phyloP scores from a whole-genome alignment of 179 eudicot species.

The Corrigiola litoralis region DNA sequence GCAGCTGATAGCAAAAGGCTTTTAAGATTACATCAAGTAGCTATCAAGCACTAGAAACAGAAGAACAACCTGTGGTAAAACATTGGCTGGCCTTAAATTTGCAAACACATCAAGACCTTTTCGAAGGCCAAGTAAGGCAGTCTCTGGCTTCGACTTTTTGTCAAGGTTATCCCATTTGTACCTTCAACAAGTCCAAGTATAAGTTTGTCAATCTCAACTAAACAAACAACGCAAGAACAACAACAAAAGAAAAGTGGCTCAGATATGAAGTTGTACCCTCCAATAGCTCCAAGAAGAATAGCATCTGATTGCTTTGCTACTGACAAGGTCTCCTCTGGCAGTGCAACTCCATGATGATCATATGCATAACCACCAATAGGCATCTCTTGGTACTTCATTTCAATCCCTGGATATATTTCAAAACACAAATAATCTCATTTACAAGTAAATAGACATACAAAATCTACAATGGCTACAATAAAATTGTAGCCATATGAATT shows the following conservation, averaged over 20 bases:
- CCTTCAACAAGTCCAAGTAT: constrained; percentile 32
- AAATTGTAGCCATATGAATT: too few species aligned
- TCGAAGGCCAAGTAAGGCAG: constrained; percentile 93
- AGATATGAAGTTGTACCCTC: constrained; percentile 64
- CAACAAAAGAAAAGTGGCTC: background rate
- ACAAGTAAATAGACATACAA: background rate
- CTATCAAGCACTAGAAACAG: background rate
- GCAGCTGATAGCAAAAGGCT: too few species aligned
- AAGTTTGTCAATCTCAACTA: background rate
- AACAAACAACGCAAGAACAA: background rate
- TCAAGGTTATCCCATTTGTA: constrained; percentile 96
- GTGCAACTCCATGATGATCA: constrained; percentile 82
- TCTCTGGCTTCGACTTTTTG: constrained; percentile 89
- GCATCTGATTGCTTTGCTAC: constrained; percentile 83
- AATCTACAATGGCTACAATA: too few species aligned
- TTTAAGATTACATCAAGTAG: background rate
- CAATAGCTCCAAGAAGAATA: constrained; percentile 96
- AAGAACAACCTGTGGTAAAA: constrained; percentile 73
- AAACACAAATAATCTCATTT: background rate
- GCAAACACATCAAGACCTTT: constrained; percentile 94
- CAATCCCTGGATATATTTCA: constrained; percentile 48
- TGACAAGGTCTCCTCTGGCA: constrained; percentile 86
- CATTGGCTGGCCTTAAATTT: constrained; percentile 92
- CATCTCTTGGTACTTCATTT: constrained; percentile 76
- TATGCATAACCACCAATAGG: constrained; percentile 84